Conservation (phyloP, 2,329 filamentous ascomycete species). For the Chaetomium sp. region DNA sequence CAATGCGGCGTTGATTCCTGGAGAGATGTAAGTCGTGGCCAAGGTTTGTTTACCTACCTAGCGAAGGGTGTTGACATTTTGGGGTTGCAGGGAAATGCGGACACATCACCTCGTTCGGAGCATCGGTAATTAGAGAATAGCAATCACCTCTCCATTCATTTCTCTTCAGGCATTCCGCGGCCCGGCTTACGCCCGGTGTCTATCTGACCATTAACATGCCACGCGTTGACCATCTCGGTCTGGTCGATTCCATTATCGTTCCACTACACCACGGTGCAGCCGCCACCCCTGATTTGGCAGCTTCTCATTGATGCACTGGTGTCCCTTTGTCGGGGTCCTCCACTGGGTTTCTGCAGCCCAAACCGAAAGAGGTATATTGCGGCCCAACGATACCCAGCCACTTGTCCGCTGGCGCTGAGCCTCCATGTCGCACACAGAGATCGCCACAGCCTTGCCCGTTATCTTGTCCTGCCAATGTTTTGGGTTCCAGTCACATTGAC, state of each 20-base stretch:
- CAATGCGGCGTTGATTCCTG: not conserved
- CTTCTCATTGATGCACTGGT: not conserved
- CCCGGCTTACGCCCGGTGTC: not conserved
- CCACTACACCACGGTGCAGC: slow-evolving; percentile 1
- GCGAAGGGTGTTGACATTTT: too few relatives aligned
- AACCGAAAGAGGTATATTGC: not conserved
- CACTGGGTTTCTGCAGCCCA: not conserved
- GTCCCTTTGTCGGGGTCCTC: not conserved
- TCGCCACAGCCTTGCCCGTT: not conserved
- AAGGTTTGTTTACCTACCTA: not conserved
- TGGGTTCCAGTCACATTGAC: not conserved
- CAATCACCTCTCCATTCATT: not conserved
- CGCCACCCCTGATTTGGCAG: slow-evolving; percentile 5
- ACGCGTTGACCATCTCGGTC: not conserved
- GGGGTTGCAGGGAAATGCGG: too few relatives aligned
- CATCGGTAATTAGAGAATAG: slow-evolving; percentile 19
- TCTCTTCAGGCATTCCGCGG: not conserved
- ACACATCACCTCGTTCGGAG: not conserved
- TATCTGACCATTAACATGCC: not conserved
- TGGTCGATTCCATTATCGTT: not conserved
- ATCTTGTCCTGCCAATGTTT: not conserved
- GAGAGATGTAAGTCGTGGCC: not conserved
- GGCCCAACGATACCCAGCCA: slow-evolving; percentile 5
- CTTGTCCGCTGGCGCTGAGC: slow-evolving; percentile 2
- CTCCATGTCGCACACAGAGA: not conserved